Evolutionary conservation across 2,329 filamentous ascomycete genomes (phyloP), one percentile per base, ranked within the genome.

Genomic region (Cladophialophora carrionii): DNA sequence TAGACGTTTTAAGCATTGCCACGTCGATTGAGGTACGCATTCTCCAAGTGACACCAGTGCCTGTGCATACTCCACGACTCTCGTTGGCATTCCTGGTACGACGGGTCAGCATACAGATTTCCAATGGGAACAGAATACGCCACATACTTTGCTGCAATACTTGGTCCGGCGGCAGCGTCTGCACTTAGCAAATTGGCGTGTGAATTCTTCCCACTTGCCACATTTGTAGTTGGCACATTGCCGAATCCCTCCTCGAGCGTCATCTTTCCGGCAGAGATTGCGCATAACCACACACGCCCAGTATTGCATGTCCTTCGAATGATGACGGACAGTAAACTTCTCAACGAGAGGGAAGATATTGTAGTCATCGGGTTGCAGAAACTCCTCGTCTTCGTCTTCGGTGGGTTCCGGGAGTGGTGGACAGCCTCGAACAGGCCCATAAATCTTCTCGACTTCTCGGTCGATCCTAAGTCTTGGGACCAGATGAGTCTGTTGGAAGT

Each of bases 221-320:
- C 95, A 99, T 78, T 96, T 88, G 80, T 96, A 99, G 80, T 97
- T 97, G 61, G 95, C 95, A 77, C 95, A 99, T 76, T 99, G 95
- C 63, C 95, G 86, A 71, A 99, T 98, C 65, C 95, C 95, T 49
- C 95, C 95, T 55, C 91, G 86, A 10, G 90, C 91, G 75, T 99
- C 95, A 76, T 99, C 95, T 80, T 99, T 99, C 70, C 95, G 91
- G 83, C 95, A 99, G 57, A 99, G 85, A 76, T 99, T 99, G 70
- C 95, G 87, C 95, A 99, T 99, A 53, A 99, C 95, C 17, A 99
- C 95, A 68, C 94, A 95, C 20, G 95, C 95, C 95, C 95, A 99
- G 81, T 99, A 99, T 77, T 97, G 94, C 95, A 99, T 99, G 76
- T 97, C 93, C 65, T 92, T 91, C 70, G 91, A 92, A 78, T 97